phyloP scores from a whole-genome alignment of 148 eudicot species.

The Fagopyrum homotropicum region DNA sequence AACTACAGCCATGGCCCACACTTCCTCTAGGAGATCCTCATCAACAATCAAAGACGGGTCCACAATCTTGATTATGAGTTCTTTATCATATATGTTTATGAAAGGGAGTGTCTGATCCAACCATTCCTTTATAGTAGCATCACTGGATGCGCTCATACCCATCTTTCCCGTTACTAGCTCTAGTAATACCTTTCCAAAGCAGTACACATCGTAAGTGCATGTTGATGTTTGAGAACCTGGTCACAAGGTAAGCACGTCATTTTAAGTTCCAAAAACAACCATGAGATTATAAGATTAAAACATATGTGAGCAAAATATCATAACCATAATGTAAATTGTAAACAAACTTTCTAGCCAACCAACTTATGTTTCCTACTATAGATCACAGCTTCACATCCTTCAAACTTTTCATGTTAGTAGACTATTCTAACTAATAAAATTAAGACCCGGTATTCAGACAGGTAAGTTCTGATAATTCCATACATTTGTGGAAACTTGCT shows the following conservation, averaged over 20 bases:
- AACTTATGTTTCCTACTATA: neutral
- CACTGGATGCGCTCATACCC: slow-evolving; percentile 69
- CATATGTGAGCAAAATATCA: neutral
- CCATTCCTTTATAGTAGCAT: slow-evolving; percentile 54
- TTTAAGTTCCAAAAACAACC: neutral
- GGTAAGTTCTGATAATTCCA: neutral
- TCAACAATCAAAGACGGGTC: slow-evolving; percentile 86
- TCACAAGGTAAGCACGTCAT: neutral
- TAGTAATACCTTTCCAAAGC: slow-evolving; percentile 90
- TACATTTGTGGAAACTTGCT: neutral
- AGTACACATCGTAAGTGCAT: slow-evolving; percentile 86
- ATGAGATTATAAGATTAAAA: neutral
- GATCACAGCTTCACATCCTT: neutral
- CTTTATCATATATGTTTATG: slow-evolving; percentile 85
- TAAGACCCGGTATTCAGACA: neutral
- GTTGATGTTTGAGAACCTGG: slow-evolving; percentile 61
- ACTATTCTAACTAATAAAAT: neutral
- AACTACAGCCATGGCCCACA: slow-evolving; percentile 99
- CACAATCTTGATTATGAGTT: slow-evolving; percentile 73
- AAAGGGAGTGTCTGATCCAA: slow-evolving; percentile 55
- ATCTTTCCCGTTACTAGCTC: slow-evolving; percentile 91
- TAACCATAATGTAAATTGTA: neutral
- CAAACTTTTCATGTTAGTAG: neutral
- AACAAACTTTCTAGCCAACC: neutral
- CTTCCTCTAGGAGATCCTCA: slow-evolving; percentile 91